Conservation (phyloP, 2,329 filamentous ascomycete genomes). For the Penicillium vulpinum region DNA sequence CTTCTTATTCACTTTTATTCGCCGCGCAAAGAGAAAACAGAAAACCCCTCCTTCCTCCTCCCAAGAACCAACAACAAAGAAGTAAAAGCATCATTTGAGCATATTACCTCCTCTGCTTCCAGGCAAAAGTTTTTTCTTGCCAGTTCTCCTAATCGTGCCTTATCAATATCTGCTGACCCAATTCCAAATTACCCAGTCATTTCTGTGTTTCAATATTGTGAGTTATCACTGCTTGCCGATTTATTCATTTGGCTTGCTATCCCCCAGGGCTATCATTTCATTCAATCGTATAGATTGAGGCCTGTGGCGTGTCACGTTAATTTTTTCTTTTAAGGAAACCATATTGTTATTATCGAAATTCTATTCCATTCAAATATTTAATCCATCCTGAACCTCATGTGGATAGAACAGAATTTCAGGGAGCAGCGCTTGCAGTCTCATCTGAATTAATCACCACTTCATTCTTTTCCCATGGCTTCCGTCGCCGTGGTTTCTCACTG, state of each 20-base stretch:
- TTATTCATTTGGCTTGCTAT: slow-evolving; percentile 21
- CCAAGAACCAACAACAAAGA: background rate
- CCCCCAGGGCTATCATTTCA: slow-evolving; percentile 8
- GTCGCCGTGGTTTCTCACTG: slow-evolving; percentile 54
- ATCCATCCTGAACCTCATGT: background rate
- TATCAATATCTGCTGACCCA: slow-evolving; percentile 3
- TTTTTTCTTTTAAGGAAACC: slow-evolving; percentile 1
- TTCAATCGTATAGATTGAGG: slow-evolving; percentile 1
- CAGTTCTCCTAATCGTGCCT: background rate
- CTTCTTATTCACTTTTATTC: background rate
- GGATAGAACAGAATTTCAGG: background rate
- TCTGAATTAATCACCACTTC: slow-evolving; percentile 15
- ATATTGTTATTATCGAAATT: slow-evolving; percentile 17
- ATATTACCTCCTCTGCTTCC: background rate
- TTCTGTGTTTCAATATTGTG: slow-evolving; percentile 11
- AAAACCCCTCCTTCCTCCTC: background rate
- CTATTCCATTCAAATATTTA: slow-evolving; percentile 2
- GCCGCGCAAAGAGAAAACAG: background rate
- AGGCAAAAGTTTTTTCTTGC: background rate
- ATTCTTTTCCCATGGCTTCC: slow-evolving; percentile 79
- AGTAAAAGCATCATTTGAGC: background rate
- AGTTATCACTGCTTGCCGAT: slow-evolving; percentile 15
- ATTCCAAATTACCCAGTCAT: slow-evolving; percentile 2
- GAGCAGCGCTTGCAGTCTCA: slow-evolving; percentile 5
- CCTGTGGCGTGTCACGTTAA: slow-evolving; percentile 8